Percentiles rank a stretch among this genome's conserved stretches.
Conservation (phyloP, 495 filamentous ascomycete genomes). For the Lophium mytilinum region DNA sequence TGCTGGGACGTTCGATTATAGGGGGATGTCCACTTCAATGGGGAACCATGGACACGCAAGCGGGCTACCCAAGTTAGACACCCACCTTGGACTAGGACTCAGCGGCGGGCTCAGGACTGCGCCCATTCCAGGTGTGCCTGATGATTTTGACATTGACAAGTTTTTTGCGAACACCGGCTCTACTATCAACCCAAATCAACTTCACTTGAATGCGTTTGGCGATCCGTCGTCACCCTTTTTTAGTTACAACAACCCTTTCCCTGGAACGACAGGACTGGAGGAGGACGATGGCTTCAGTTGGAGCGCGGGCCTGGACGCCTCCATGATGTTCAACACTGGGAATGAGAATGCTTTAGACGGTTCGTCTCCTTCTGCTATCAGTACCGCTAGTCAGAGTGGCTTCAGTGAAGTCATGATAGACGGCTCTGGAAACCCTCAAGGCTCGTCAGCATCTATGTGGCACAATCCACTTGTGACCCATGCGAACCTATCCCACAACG, state of each 20-base stretch:
- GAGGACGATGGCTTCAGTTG: slow-evolving; percentile 78
- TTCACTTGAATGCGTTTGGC: slow-evolving; percentile 74
- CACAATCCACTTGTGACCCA: slow-evolving; percentile 58
- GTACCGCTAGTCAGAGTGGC: slow-evolving; percentile 82
- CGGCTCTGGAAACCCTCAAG: slow-evolving; percentile 46
- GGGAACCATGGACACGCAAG: slow-evolving; percentile 55
- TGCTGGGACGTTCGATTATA: slow-evolving; percentile 55
- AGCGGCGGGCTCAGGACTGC: slow-evolving; percentile 68
- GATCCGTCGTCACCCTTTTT: slow-evolving; percentile 64
- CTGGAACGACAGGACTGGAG: slow-evolving; percentile 47
- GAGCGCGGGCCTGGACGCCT: slow-evolving; percentile 74
- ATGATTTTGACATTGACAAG: slow-evolving; percentile 67
- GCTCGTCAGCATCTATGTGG: slow-evolving; percentile 50
- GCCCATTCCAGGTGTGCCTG: slow-evolving; percentile 56
- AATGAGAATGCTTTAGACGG: slow-evolving; percentile 79
- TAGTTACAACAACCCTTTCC: slow-evolving; percentile 49
- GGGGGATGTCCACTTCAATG: slow-evolving; percentile 61
- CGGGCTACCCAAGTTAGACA: slow-evolving; percentile 77
- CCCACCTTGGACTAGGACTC: slow-evolving; percentile 57
- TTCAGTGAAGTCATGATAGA: slow-evolving; percentile 91
- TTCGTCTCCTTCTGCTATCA: slow-evolving; percentile 91
- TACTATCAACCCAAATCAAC: slow-evolving; percentile 92
- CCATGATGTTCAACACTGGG: slow-evolving; percentile 58
- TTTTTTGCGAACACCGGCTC: slow-evolving; percentile 53
- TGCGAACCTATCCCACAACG: slow-evolving; percentile 45